A percentile compares a stretch with the other conserved stretches of the same genome.
Conservation (phyloP, 1,139 yeast genomes). For the Candida sanyaensis region DNA sequence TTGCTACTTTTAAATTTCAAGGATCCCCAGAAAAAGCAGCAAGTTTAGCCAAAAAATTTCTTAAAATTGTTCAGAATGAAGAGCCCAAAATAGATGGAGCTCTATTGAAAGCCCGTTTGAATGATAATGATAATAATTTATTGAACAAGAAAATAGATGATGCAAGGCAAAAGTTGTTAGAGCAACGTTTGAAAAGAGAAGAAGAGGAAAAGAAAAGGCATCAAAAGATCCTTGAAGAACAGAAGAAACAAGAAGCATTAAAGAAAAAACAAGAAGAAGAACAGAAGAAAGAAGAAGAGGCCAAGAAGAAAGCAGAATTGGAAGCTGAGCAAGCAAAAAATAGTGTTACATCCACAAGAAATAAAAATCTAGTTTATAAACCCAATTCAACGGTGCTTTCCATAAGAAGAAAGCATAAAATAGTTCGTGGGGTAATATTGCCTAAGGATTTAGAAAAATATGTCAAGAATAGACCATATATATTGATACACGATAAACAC, state of each 20-base stretch:
- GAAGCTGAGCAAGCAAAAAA: constrained; percentile 11
- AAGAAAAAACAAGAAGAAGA: constrained; percentile 18
- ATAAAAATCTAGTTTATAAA: constrained; percentile 13
- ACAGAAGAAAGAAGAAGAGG: constrained; percentile 14
- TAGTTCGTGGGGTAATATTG: constrained; percentile 35
- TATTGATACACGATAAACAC: constrained; percentile 55
- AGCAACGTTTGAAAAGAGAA: constrained; percentile 27
- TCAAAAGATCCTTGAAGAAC: constrained; percentile 14
- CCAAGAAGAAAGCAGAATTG: constrained; percentile 6
- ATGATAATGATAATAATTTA: constrained; percentile 35
- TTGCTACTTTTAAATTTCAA: constrained; percentile 64
- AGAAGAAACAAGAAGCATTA: constrained; percentile 17
- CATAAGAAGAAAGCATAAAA: constrained; percentile 30
- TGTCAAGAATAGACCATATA: constrained; percentile 56
- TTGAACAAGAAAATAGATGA: constrained; percentile 30
- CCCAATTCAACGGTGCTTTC: constrained; percentile 42
- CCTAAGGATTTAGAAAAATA: constrained; percentile 49
- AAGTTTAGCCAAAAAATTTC: constrained; percentile 36
- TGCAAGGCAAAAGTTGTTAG: constrained; percentile 37
- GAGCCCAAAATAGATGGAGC: constrained; percentile 43
- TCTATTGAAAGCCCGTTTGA: constrained; percentile 36
- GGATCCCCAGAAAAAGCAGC: constrained; percentile 61
- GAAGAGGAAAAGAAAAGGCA: constrained; percentile 26
- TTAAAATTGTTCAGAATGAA: constrained; percentile 27
- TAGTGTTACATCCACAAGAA: constrained; percentile 1